Percentiles rank a stretch among this genome's conserved stretches.
These are phyloP conservation scores for Epichloe amarillans DNA, from an alignment of 2,329 filamentous ascomycete genomes.

Conservation along the genomic window DNA sequence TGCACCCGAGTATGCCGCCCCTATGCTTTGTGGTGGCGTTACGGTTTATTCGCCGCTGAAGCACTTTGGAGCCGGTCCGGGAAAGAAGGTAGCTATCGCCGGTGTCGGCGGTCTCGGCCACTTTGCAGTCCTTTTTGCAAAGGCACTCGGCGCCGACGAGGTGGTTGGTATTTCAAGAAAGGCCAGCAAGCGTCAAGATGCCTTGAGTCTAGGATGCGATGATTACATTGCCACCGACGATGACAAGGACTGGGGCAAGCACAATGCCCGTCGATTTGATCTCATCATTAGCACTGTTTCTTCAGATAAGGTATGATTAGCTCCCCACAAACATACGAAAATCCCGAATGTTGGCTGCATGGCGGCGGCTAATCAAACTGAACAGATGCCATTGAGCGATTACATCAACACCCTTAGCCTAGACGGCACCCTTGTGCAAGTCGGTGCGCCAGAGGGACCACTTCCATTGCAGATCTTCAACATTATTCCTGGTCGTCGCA, in stretches of 20 bases:
- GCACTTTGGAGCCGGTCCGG: slow-evolving; percentile 50
- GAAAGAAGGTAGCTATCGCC: slow-evolving; percentile 46
- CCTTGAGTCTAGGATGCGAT: slow-evolving; percentile 43
- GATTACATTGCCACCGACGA: slow-evolving; percentile 30
- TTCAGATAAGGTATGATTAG: slow-evolving; percentile 12
- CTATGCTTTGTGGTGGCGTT: slow-evolving; percentile 59
- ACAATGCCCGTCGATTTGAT: slow-evolving; percentile 38
- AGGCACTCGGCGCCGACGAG: slow-evolving; percentile 49
- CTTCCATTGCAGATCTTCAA: slow-evolving; percentile 20
- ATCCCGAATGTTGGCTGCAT: not conserved
- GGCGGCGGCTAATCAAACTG: not conserved
- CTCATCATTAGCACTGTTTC: slow-evolving; percentile 47
- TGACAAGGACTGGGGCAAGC: slow-evolving; percentile 39
- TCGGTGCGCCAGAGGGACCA: slow-evolving; percentile 29
- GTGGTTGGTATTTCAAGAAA: slow-evolving; percentile 47
- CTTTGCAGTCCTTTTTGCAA: slow-evolving; percentile 55
- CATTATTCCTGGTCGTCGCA: slow-evolving; percentile 40
- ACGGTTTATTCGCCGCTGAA: slow-evolving; percentile 52
- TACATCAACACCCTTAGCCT: slow-evolving; percentile 47
- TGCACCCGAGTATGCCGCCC: slow-evolving; percentile 32
- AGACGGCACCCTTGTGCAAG: slow-evolving; percentile 50
- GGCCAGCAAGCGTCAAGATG: slow-evolving; percentile 39
- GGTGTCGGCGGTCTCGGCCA: slow-evolving; percentile 58
- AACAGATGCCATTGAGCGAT: slow-evolving; percentile 42
- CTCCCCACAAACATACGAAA: no score